Evolutionary conservation across 73 alveolate species (phyloP).

Genomic region (Paramecium caudatum): DNA sequence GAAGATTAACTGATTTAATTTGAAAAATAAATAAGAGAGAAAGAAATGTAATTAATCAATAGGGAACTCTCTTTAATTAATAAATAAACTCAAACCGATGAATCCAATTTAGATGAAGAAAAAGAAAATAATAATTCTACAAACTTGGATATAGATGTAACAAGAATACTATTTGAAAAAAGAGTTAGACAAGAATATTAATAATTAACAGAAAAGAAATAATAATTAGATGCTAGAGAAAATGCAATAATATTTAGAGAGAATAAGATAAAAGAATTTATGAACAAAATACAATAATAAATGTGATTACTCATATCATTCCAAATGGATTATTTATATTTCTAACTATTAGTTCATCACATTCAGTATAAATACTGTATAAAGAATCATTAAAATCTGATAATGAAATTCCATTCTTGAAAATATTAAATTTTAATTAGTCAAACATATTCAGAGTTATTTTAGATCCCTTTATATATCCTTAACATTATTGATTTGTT

Average conservation of each 20-base stretch:
- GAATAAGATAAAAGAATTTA: constrained; percentile 19
- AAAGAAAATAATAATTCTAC: neutral
- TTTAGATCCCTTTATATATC: neutral
- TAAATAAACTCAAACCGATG: constrained; percentile 19
- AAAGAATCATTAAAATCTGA: neutral
- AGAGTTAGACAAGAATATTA: constrained; percentile 1
- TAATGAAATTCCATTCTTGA: neutral
- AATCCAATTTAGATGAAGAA: neutral
- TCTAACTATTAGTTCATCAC: neutral
- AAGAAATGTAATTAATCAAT: constrained; percentile 75
- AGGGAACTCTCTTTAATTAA: constrained; percentile 1
- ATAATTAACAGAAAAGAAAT: neutral
- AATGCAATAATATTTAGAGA: constrained; percentile 46
- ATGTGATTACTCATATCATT: constrained; percentile 22
- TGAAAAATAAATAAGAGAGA: constrained; percentile 64
- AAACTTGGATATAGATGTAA: neutral
- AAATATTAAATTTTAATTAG: neutral
- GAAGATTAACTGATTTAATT: constrained; percentile 8
- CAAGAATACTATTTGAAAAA: neutral
- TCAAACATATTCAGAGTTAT: neutral
- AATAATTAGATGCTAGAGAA: constrained; percentile 30
- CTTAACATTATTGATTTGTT: neutral
- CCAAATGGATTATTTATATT: neutral
- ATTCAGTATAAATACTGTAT: constrained; percentile 7
- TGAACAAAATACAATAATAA: neutral